Conservation (phyloP, 768 basidiomycete species). For the Macrolepiota dolichaula region DNA sequence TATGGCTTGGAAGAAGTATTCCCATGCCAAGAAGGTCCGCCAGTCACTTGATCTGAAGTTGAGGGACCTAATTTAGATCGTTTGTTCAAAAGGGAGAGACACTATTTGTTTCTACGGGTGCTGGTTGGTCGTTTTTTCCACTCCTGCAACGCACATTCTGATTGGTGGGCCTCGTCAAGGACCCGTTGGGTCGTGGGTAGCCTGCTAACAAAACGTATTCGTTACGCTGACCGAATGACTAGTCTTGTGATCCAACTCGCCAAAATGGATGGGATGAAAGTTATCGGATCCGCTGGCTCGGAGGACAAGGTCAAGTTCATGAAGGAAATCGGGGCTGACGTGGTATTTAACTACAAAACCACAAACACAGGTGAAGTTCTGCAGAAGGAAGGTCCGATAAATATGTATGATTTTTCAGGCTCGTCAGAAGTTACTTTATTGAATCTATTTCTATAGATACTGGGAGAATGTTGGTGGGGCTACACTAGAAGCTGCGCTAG, state of each 20-base stretch:
- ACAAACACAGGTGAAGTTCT: constrained; percentile 41
- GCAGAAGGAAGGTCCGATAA: constrained; percentile 46
- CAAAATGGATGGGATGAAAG: constrained; percentile 40
- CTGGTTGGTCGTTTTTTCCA: constrained; percentile 7
- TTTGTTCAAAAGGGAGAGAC: constrained; percentile 18
- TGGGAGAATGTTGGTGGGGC: constrained; percentile 49
- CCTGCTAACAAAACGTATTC: background rate
- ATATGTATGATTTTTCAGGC: constrained; percentile 33
- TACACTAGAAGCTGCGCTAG: constrained; percentile 28
- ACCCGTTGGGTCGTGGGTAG: constrained; percentile 26
- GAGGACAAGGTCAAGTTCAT: constrained; percentile 59
- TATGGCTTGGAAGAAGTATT: constrained; percentile 25
- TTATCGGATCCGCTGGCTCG: constrained; percentile 60
- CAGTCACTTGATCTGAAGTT: background rate
- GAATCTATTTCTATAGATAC: constrained; percentile 8
- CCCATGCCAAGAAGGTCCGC: constrained; percentile 28
- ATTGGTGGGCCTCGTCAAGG: background rate
- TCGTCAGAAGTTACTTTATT: background rate
- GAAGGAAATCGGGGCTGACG: constrained; percentile 49
- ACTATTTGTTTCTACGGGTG: constrained; percentile 25
- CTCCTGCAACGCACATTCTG: background rate
- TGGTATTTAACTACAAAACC: constrained; percentile 67
- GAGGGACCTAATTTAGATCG: background rate
- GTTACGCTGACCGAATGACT: background rate
- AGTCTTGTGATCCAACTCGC: constrained; percentile 35